Base-by-base conservation (phyloP, 371 early-diverging fungal species). In the Coemansia sp. region DNA sequence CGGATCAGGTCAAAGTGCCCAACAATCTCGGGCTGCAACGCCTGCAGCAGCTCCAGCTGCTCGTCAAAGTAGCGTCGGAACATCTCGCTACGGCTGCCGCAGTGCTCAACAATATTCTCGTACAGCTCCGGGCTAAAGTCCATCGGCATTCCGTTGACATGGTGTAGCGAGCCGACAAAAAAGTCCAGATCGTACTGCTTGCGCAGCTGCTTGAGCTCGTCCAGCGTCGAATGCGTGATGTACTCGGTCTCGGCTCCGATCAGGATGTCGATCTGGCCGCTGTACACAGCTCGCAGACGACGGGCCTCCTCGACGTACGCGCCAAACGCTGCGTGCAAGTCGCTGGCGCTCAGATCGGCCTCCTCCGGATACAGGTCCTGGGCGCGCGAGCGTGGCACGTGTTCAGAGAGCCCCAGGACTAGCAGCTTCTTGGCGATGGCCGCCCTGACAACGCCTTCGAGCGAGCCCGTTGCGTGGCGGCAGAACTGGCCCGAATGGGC, bases 1-100 rank as follows among this genome's bases (percentile, higher is more conserved):
- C 94, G 84, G 5, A 95, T 84, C 49, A 97, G 80, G 77, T 98
- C 98, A 78, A 98, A 93, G 77, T 98, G 98, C 0, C 95, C 97
- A 3, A 98, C 83, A 0, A 96, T 89, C 31, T 84, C 83, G 4
- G 98, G 96, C 57, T 86, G 74, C 1, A 87, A 67, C 5, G 67
- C 65, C 31, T 75, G 75, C 2, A 98, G 66, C 87, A 97, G 83
- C 18, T 80, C 80, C 48, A 79, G 88, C 75, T 98, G 98, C 31
- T 84, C 85, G 71, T 98, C 91, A 85, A 94, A 98, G 68, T 96
- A 98, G 0, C 79, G 81, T 32, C 62, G 72, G 69, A 88, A 95
- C 62, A 94, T 62, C 16, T 18, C 70, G 48, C 53, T 66, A 52
- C 79, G 67, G 49, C 54, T 58, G 8, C 72, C 74, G 40, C 42